These are phyloP conservation scores for Petunia secreta DNA, from an alignment of 257 asterid species.

Conservation along the genomic window DNA sequence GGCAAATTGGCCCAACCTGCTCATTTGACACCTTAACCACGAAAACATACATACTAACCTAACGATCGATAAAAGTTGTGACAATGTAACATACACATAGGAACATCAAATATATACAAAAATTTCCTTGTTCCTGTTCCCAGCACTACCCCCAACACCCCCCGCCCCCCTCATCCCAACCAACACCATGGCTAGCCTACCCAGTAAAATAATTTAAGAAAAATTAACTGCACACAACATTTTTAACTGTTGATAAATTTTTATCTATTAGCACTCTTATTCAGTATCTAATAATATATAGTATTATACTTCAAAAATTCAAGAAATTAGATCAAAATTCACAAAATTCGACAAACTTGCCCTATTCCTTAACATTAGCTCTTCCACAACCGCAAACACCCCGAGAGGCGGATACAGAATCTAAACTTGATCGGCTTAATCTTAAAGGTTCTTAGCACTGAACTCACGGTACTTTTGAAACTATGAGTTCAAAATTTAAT, in stretches of 20 bases:
- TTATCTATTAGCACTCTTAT: not conserved
- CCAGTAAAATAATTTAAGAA: not conserved
- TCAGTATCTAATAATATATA: not conserved
- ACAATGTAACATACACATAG: not conserved
- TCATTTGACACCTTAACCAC: not conserved
- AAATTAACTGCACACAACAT: not conserved
- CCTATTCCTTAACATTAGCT: too few species aligned
- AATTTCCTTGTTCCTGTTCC: not conserved
- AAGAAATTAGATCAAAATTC: not conserved
- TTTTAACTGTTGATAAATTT: not conserved
- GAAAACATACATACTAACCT: not conserved
- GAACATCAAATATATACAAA: too few species aligned
- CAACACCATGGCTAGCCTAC: not conserved
- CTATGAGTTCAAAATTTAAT: too few species aligned
- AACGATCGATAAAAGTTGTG: not conserved
- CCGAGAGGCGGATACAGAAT: too few species aligned
- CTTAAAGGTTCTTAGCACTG: too few species aligned
- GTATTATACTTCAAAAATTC: not conserved
- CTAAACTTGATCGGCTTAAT: too few species aligned
- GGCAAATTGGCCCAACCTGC: not conserved
- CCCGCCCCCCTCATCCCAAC: too few species aligned
- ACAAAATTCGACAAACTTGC: not conserved
- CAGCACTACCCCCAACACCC: not conserved
- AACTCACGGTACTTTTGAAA: too few species aligned
- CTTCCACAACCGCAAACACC: too few species aligned